Evolutionary conservation across 495 filamentous ascomycete species (phyloP), one percentile per base, ranked within the genome.

Genomic region (Neurospora terricola): DNA sequence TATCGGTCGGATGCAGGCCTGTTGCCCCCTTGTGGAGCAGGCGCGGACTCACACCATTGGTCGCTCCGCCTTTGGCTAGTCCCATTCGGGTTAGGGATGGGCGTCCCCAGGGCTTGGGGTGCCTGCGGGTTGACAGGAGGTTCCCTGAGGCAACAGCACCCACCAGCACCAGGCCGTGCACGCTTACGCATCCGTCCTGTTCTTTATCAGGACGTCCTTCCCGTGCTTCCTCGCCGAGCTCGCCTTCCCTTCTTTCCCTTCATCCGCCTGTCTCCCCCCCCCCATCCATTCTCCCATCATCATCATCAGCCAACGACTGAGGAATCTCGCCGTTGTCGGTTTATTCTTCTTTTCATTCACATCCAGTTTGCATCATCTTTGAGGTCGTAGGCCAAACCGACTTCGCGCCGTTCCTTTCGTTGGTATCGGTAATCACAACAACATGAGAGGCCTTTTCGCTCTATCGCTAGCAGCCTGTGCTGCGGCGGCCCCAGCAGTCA

Each of bases 391-490:
- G 81, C 76, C 80, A 74, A 80, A 54, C 83, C 82, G 82, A 82
- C 80, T 81, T 76, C 77, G 71, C 69, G 43, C 75, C 75, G 54
- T 76, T 79, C 77, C 42, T 79, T 80, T 77, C 72, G 75, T 74
- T 76, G 54, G 54, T 66, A 66, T 66, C 54, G 54, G 54, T 66
- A 34, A 30, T 66, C 27, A 66, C 4, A 27, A 9, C 84, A 91
- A 83, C 80, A 96, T 96, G 93, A 93, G 89, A 86, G 90, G 88
- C 84, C 76, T 90, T 81, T 73, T 91, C 80, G 84, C 87, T 79
- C 87, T 95, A 79, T 85, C 85, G 72, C 84, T 94, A 73, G 91
- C 90, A 75, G 82, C 89, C 78, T 85, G 90, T 82, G 89, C 88
- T 73, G 86, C 88, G 76, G 92, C 93, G 69, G 92, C 93, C 70